Percentiles rank a stretch among this genome's conserved stretches.
These are phyloP conservation scores for Colletotrichum tofieldiae DNA, from an alignment of 2,329 filamentous ascomycete genomes.

Conservation along the genomic window DNA sequence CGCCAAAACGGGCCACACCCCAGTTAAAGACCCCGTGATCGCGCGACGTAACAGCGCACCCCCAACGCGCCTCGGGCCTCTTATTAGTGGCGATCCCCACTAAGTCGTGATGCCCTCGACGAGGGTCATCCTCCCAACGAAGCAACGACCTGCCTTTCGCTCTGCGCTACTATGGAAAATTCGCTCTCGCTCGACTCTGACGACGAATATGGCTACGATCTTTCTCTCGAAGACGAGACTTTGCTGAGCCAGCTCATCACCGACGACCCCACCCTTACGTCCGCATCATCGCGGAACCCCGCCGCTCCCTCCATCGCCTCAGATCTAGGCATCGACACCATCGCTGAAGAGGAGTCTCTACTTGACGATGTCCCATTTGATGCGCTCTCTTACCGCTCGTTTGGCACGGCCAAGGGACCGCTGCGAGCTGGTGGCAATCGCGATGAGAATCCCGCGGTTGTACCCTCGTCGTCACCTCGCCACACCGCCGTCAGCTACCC, in stretches of 20 bases:
- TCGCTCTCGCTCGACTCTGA: slow-evolving; percentile 51
- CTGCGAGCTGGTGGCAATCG: background rate
- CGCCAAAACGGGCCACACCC: background rate
- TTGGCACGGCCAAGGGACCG: slow-evolving; percentile 24
- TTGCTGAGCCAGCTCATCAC: slow-evolving; percentile 55
- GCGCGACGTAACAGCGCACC: slow-evolving; percentile 13
- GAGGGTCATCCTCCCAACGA: background rate
- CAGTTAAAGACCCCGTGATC: background rate
- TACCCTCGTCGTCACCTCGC: slow-evolving; percentile 41
- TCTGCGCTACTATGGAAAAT: slow-evolving; percentile 29
- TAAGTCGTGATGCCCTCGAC: slow-evolving; percentile 33
- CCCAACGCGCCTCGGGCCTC: slow-evolving; percentile 1
- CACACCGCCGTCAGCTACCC: slow-evolving; percentile 61
- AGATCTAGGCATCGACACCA: slow-evolving; percentile 33
- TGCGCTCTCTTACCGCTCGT: slow-evolving; percentile 43
- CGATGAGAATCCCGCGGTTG: slow-evolving; percentile 35
- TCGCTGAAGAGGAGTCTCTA: slow-evolving; percentile 22
- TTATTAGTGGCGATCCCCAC: slow-evolving; percentile 34
- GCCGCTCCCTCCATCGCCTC: background rate
- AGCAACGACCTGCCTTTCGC: slow-evolving; percentile 11
- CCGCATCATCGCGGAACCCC: background rate
- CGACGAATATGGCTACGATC: slow-evolving; percentile 64
- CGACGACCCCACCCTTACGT: slow-evolving; percentile 24
- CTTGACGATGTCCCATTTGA: slow-evolving; percentile 46
- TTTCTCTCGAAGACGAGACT: slow-evolving; percentile 64